Conservation (phyloP, 345 rosid genomes). For the Populus ilicifolia region DNA sequence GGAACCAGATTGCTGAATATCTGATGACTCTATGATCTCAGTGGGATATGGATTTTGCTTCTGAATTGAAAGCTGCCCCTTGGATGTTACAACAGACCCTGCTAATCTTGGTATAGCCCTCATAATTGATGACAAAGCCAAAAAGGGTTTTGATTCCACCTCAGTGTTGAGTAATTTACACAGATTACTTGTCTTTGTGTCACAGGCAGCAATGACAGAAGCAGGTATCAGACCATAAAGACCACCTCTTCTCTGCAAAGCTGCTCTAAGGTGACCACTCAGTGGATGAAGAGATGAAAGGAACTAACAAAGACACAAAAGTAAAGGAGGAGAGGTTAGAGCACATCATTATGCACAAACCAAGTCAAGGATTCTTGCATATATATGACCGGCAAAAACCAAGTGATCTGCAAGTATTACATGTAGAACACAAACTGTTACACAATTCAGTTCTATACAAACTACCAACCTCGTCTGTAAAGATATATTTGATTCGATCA, state of each 20-base stretch:
- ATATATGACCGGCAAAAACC: too few species aligned
- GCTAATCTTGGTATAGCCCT: slow-evolving; percentile 59
- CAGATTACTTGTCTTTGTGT: slow-evolving; percentile 52
- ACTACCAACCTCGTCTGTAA: slow-evolving; percentile 72
- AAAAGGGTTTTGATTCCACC: slow-evolving; percentile 55
- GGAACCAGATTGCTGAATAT: slow-evolving; percentile 34
- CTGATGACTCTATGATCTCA: slow-evolving; percentile 38
- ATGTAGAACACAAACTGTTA: not conserved
- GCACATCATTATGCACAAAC: not conserved
- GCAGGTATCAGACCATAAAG: slow-evolving; percentile 62
- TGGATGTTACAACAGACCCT: slow-evolving; percentile 38
- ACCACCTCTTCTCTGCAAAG: slow-evolving; percentile 58
- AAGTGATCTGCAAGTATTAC: too few species aligned
- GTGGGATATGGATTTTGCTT: slow-evolving; percentile 53
- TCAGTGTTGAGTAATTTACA: slow-evolving; percentile 64
- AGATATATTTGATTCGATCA: slow-evolving; percentile 48
- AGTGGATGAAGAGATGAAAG: slow-evolving; percentile 63
- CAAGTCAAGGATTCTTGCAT: too few species aligned
- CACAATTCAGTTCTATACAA: not conserved
- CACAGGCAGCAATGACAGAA: slow-evolving; percentile 67
- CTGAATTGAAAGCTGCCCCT: slow-evolving; percentile 45
- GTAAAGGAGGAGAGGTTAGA: slow-evolving; percentile 5
- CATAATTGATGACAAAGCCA: slow-evolving; percentile 53
- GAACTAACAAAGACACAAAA: slow-evolving; percentile 42
- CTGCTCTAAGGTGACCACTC: slow-evolving; percentile 75